A percentile compares a stretch with the other conserved stretches of the same genome.
These are phyloP conservation scores for Kodamaea sagamina DNA, from an alignment of 805 yeast species.

Conservation along the genomic window DNA sequence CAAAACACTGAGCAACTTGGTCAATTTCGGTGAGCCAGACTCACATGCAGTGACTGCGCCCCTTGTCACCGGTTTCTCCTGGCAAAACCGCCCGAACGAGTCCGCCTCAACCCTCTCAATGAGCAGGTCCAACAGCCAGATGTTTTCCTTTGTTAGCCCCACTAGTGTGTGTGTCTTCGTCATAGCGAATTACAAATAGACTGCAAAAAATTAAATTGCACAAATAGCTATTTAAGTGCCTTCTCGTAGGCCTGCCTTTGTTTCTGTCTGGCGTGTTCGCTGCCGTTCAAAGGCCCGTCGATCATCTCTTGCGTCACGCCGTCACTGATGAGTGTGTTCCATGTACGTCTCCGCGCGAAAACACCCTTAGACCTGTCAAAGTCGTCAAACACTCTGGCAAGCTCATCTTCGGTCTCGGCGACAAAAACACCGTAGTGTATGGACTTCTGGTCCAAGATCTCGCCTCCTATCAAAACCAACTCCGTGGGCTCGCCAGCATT, in stretches of 20 bases:
- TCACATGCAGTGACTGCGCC: background rate
- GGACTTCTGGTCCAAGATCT: conserved; percentile 68
- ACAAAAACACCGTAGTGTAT: conserved; percentile 94
- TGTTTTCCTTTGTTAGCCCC: conserved; percentile 1
- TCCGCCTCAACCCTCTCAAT: background rate
- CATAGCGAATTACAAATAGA: conserved; percentile 1
- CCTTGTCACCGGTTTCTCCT: background rate
- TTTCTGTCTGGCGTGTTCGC: conserved; percentile 29
- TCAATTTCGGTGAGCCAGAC: background rate
- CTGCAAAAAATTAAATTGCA: background rate
- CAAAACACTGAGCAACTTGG: background rate
- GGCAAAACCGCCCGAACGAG: background rate
- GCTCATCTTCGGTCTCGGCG: conserved; percentile 37
- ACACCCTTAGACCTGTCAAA: conserved; percentile 3
- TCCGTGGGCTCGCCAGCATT: conserved; percentile 41
- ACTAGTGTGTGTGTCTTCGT: background rate
- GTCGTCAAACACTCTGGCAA: background rate
- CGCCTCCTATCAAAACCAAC: conserved; percentile 76
- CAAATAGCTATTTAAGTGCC: background rate
- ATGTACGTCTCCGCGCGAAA: conserved; percentile 44
- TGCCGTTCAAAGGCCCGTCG: conserved; percentile 39
- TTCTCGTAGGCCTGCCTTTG: background rate
- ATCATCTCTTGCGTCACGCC: conserved; percentile 48
- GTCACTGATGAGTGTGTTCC: conserved; percentile 52
- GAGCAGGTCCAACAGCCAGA: background rate